Percentiles rank a stretch among this genome's conserved stretches.
Conservation (phyloP, 805 yeast species). For the Zygosaccharomyces gambellarensis region DNA sequence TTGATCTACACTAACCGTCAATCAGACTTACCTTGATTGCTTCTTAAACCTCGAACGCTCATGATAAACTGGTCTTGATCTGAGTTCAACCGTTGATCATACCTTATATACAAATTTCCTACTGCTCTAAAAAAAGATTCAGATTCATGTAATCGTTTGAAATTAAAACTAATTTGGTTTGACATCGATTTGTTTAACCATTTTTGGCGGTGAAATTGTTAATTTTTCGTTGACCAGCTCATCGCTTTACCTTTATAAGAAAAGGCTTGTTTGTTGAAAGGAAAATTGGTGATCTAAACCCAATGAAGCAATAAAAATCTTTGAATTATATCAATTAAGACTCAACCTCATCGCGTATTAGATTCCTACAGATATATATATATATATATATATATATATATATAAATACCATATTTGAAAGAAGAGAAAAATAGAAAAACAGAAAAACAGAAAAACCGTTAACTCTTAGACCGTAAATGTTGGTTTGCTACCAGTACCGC, state of each 20-base stretch:
- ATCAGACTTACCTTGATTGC: background rate
- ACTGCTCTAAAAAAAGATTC: background rate
- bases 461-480: background rate
- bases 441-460: background rate
- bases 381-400: background rate
- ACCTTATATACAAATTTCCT: background rate
- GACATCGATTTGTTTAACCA: background rate
- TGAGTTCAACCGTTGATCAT: background rate
- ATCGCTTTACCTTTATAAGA: conserved; percentile 4
- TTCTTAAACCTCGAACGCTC: background rate
- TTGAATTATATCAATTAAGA: background rate
- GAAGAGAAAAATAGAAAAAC: too few relatives aligned
- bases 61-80: background rate
- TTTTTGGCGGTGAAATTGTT: background rate
- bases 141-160: background rate
- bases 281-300: background rate
- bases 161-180: background rate
- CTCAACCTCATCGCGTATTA: background rate
- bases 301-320: background rate
- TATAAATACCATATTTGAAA: too few relatives aligned
- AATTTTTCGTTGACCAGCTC: conserved; percentile 2
- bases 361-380: background rate
- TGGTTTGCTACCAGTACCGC: background rate
- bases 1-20: background rate
- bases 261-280: background rate